Conservation (phyloP, 2,329 filamentous ascomycete genomes). For the Calonectria leucothoes region DNA sequence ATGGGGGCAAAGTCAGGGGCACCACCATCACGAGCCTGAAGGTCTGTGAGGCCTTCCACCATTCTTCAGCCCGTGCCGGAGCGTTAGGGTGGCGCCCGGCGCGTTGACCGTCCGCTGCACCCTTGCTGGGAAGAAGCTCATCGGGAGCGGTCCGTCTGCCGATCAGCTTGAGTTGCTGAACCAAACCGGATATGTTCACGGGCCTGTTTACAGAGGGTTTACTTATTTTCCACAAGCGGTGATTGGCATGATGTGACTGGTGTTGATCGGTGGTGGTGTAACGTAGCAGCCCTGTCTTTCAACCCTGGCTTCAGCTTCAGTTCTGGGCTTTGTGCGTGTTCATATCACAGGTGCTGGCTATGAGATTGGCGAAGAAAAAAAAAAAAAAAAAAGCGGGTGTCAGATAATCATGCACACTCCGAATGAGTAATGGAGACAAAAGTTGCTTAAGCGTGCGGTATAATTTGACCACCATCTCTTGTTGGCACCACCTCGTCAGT, state of each 20-base stretch:
- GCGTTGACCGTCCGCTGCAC: slow-evolving; percentile 5
- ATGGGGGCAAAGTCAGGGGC: slow-evolving; percentile 43
- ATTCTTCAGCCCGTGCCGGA: slow-evolving; percentile 20
- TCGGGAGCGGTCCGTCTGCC: slow-evolving; percentile 42
- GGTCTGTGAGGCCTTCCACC: slow-evolving; percentile 10
- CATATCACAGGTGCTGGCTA: not conserved
- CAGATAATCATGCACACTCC: not conserved
- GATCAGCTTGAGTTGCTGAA: slow-evolving; percentile 33
- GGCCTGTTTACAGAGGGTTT: not conserved
- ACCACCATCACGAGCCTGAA: slow-evolving; percentile 33
- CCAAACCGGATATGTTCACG: slow-evolving; percentile 19
- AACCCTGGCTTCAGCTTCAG: not conserved
- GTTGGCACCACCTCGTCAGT: slow-evolving; percentile 10
- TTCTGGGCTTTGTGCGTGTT: not conserved
- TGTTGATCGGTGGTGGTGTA: slow-evolving; percentile 1
- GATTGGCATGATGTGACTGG: not conserved
- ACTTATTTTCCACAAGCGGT: slow-evolving; percentile 1
- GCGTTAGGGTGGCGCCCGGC: slow-evolving; percentile 10
- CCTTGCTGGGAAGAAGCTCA: slow-evolving; percentile 30
- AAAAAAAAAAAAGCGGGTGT: not conserved
- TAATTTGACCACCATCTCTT: not conserved
- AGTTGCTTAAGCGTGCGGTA: not conserved
- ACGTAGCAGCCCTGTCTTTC: not conserved
- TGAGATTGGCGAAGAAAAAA: not conserved
- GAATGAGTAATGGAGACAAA: not conserved